Evolutionary conservation across 139 green algal species (phyloP).

Genomic region (Micractinium conductrix): DNA sequence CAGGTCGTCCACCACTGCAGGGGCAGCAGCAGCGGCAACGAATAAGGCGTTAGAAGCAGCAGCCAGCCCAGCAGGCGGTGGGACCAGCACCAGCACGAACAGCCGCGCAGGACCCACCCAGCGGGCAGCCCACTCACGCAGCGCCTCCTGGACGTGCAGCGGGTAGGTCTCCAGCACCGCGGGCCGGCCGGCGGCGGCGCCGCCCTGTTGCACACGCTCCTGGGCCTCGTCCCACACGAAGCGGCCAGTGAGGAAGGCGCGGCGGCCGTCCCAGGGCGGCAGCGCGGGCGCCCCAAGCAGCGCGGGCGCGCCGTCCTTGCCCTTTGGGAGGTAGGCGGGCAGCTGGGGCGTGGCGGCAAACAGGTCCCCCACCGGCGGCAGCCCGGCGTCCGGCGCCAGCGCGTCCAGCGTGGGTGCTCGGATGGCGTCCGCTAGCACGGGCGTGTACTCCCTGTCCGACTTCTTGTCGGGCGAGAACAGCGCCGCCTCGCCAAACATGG

Average conservation of each 20-base stretch:
- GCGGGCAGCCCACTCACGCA: slow-evolving; percentile 5
- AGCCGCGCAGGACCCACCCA: not conserved
- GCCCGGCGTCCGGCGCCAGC: slow-evolving; percentile 13
- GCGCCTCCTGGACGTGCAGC: not conserved
- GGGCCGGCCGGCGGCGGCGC: not conserved
- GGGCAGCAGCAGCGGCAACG: not conserved
- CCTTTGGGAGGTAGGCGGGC: not conserved
- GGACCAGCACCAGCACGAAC: too few species aligned
- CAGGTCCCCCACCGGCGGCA: slow-evolving; percentile 47
- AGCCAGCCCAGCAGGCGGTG: not conserved
- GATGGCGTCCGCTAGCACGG: slow-evolving; percentile 30
- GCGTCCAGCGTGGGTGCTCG: slow-evolving; percentile 5
- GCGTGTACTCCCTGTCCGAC: slow-evolving; percentile 23
- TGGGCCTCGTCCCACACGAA: slow-evolving; percentile 21
- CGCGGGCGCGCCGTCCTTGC: not conserved
- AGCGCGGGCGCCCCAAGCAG: not conserved
- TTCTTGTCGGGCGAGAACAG: slow-evolving; percentile 15
- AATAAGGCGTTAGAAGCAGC: not conserved
- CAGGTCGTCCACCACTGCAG: slow-evolving; percentile 86
- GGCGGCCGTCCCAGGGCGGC: slow-evolving; percentile 30
- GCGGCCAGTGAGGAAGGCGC: slow-evolving; percentile 38
- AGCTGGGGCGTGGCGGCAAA: slow-evolving; percentile 16
- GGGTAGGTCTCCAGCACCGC: slow-evolving; percentile 11
- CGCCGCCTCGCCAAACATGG: slow-evolving; percentile 34
- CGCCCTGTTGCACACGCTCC: not conserved